Evolutionary conservation across 768 basidiomycete genomes (phyloP).

Genomic region (Leccinum imitatum): DNA sequence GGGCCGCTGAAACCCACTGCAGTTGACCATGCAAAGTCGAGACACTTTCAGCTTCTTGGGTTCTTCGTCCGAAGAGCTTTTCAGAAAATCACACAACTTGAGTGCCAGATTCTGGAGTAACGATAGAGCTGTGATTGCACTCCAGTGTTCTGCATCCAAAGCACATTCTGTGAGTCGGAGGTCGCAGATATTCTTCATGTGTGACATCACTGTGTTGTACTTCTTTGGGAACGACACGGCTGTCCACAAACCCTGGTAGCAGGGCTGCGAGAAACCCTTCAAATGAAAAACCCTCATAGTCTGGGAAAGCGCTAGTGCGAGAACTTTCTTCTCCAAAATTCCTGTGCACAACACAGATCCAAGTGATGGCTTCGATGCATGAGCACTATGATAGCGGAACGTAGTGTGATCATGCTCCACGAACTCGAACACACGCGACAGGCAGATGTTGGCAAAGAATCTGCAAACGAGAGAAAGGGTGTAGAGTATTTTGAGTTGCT

Average conservation of each 20-base stretch:
- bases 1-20: not conserved
- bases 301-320: not conserved
- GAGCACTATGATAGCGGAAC: too few species aligned
- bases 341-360: not conserved
- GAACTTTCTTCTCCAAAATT: not conserved
- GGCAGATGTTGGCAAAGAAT: too few species aligned
- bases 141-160: constrained; percentile 18
- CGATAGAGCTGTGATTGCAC: constrained; percentile 7
- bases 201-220: not conserved
- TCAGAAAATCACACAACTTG: not conserved
- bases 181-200: constrained; percentile 20
- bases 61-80: not conserved
- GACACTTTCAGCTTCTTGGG: not conserved
- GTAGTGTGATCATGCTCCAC: too few species aligned
- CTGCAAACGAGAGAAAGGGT: too few species aligned
- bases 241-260: too few species aligned
- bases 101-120: constrained; percentile 22
- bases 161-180: constrained; percentile 9
- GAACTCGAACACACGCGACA: too few species aligned
- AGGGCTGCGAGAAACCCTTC: not conserved
- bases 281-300: constrained; percentile 3
- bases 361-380: not conserved
- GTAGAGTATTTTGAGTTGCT: too few species aligned
- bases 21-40: not conserved
- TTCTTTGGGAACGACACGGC: constrained; percentile 2